Base-by-base conservation (phyloP, 129 eudicot genomes). In the Escallonia rubra region DNA sequence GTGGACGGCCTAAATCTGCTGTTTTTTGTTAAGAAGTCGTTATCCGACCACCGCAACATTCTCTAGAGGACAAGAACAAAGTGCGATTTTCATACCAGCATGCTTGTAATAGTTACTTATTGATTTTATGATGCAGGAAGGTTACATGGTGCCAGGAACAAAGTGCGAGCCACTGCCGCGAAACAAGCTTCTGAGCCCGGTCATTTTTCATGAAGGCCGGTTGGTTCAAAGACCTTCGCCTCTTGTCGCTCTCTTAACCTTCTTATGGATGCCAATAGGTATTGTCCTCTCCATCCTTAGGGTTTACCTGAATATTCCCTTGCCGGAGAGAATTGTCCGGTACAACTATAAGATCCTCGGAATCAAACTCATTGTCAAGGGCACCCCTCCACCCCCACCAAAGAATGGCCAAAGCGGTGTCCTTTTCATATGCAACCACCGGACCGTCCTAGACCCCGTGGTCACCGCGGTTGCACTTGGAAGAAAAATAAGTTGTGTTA, bases 121-220 rank as follows among this genome's bases (percentile, higher is more conserved):
- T 50, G n/a, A 41, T 51, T 83, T 65, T 61, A 42, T 23, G 45
- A 64, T 70, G 76, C 86, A 91, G 97, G 96, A 91, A 74, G 91
- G 83, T 49, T 87, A 78, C 77, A 74, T 81, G 84, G 96, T 91
- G 57, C 88, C 90, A 52, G 79, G 82, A 66, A 73, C 76, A 67
- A 77, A 68, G 38, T 57, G 72, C 4, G 86, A 78, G 58, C 87
- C 96, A 14, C 69, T 91, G 43, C 88, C 90, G 51, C 72, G 73
- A 66, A 70, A 82, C 81, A 83, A 85, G 74, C 96, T 91, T 45
- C 72, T 82, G 60, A 70, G 93, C 59, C 90, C 93, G 13, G 79
- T 88, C 12, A 91, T 88, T 52, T 91, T 88, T 55, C 97, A 91
- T 40, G 97, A 91, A 68, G 97, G 97, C 4, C 91, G 97, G 55